These are phyloP conservation scores for Agastache rugosa DNA, from an alignment of 257 asterid genomes.

Conservation along the genomic window DNA sequence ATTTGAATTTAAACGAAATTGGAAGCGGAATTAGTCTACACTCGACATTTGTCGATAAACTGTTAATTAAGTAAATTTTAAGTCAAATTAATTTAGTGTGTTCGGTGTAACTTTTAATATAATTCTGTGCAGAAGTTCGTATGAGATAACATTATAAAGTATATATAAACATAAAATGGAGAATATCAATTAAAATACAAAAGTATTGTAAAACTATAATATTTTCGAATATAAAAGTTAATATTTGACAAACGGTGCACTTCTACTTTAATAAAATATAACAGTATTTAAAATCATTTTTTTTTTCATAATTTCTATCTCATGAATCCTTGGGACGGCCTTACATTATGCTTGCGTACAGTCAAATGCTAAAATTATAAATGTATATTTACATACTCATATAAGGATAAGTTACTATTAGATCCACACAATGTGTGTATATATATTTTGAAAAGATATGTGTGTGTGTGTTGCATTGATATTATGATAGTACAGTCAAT, in stretches of 20 bases:
- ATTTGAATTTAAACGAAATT: neutral
- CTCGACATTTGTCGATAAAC: slow-evolving; percentile 18
- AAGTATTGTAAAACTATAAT: neutral
- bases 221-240: neutral
- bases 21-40: slow-evolving; percentile 2
- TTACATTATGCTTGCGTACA: no score
- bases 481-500: neutral
- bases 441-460: no score
- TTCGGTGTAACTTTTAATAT: neutral
- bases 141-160: neutral
- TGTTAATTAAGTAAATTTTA: neutral
- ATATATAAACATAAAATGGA: neutral
- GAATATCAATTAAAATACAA: neutral
- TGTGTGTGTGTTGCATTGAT: neutral
- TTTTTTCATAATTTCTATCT: no score
- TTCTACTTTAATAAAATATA: neutral
- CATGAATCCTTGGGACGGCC: no score
- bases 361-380: no score
- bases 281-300: no score
- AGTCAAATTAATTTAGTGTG: slow-evolving; percentile 23
- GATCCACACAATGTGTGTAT: no score
- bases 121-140: neutral
- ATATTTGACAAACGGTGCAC: neutral
- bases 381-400: no score
- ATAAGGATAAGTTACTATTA: no score